Base-by-base conservation (phyloP, 192 early-diverging fungal species). In the Podochytrium sp. region DNA sequence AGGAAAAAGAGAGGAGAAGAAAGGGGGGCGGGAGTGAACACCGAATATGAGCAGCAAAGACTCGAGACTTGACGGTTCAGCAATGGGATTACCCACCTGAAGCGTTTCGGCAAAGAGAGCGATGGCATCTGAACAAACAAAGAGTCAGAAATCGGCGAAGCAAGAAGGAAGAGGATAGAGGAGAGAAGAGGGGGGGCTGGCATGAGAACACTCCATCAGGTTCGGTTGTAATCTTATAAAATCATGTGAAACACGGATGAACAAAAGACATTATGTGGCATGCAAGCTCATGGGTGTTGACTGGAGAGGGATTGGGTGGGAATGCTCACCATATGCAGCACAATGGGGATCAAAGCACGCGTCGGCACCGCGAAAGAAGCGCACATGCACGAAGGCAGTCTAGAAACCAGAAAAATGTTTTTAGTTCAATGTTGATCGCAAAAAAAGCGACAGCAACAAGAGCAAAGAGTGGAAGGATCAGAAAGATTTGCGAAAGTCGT, bases 231-330 rank as follows among this genome's bases (percentile, higher is more conserved):
- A 47, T 65, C 63, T 65, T 43, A 5, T 57, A 43, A 3, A 37
- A 25, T 65, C 63, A 65, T 25, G 63, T 65, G 63, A 65, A 65
- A 65, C 63, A 65, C 63, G 63, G 63, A 65, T 65, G 63, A 65
- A 65, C 63, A 65, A 65, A 35, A 25, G 47, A 34, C 63, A 65
- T 65, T 39, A 47, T 23, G 30, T 43, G 16, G 41, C n/a, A 25
- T 43, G 4, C 2, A 29, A 25, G 55, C 14, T 29, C 12, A 14
- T 25, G 12, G 1, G 2, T 20, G 40, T 10, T 39, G 0, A 30
- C 6, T 65, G 41, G 6, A 35, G 29, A 47, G 43, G 43, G 20
- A 47, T 47, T 7, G 43, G 43, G 7, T 47, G 7, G 43, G 20
- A 47, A 47, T 47, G 20, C 43, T 12, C 20, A 47, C 43, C 43